Evolutionary conservation across 2,329 filamentous ascomycete species (phyloP).

Genomic region (Calonectria pteridis): DNA sequence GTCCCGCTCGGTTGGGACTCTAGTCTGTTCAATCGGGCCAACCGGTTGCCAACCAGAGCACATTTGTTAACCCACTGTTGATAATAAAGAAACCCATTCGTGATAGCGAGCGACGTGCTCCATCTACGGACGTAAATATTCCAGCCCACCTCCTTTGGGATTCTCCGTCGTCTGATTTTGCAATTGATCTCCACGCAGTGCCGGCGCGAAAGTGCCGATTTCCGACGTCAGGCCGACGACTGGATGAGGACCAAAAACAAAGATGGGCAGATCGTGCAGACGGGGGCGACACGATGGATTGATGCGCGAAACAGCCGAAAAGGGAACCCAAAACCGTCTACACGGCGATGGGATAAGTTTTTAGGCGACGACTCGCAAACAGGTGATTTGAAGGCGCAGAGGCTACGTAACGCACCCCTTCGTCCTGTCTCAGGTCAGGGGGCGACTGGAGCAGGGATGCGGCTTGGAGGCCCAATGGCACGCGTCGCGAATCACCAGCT

Average conservation of each 20-base stretch:
- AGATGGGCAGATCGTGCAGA: neutral
- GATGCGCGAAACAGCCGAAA: neutral
- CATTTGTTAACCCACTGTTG: neutral
- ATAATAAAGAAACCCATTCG: neutral
- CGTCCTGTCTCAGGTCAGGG: slow-evolving; percentile 23
- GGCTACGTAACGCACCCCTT: slow-evolving; percentile 20
- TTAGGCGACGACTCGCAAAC: slow-evolving; percentile 10
- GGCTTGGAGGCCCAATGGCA: neutral
- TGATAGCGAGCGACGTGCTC: neutral
- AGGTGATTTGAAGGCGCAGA: slow-evolving; percentile 12
- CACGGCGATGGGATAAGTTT: slow-evolving; percentile 6
- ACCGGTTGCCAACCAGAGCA: neutral
- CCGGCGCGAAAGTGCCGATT: neutral
- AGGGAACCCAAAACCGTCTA: neutral
- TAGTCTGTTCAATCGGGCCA: neutral
- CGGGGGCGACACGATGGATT: neutral
- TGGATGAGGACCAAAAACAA: neutral
- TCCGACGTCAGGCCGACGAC: neutral
- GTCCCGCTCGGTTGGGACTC: neutral
- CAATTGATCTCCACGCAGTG: neutral
- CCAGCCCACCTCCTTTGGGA: neutral
- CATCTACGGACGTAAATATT: neutral
- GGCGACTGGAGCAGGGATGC: slow-evolving; percentile 2
- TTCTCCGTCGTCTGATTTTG: neutral
- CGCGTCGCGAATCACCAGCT: slow-evolving; percentile 20